Percentiles rank a stretch among this genome's conserved stretches.
These are phyloP conservation scores for Colletotrichum costaricense DNA, from an alignment of 2,329 filamentous ascomycete genomes.

Conservation along the genomic window DNA sequence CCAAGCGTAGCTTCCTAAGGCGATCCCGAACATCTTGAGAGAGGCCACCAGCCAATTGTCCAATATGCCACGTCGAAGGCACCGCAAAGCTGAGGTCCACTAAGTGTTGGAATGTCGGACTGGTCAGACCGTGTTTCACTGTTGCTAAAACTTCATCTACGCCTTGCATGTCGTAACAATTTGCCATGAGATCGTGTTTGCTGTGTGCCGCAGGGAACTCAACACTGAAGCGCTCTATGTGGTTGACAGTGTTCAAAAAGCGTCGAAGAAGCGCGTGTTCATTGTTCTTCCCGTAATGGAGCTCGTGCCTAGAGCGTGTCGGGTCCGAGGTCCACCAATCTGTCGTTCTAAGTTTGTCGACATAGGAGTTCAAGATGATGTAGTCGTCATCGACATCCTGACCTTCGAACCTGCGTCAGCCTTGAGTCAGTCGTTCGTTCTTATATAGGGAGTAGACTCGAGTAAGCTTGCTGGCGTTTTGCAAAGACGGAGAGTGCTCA, in stretches of 20 bases:
- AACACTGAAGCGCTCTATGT: slow-evolving; percentile 5
- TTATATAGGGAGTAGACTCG: neutral
- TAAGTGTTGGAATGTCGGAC: neutral
- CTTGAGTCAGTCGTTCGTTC: neutral
- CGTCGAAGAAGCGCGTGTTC: neutral
- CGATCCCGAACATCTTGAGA: neutral
- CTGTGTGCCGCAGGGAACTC: neutral
- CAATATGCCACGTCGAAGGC: slow-evolving; percentile 13
- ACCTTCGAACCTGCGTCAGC: neutral
- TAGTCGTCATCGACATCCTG: neutral
- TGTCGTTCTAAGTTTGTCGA: neutral
- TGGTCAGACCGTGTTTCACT: neutral
- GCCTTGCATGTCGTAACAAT: slow-evolving; percentile 23
- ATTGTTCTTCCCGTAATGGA: slow-evolving; percentile 15
- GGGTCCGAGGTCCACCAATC: neutral
- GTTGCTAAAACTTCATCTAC: neutral
- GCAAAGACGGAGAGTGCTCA: neutral
- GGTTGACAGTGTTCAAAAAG: neutral
- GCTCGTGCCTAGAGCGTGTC: neutral
- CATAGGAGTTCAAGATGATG: slow-evolving; percentile 7
- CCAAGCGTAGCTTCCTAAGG: slow-evolving; percentile 1
- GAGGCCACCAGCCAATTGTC: neutral
- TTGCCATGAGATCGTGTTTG: neutral
- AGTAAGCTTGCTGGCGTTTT: neutral
- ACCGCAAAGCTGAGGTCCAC: slow-evolving; percentile 16